Evolutionary conservation across 768 basidiomycete species (phyloP).

Genomic region (Sporobolomyces roseus): DNA sequence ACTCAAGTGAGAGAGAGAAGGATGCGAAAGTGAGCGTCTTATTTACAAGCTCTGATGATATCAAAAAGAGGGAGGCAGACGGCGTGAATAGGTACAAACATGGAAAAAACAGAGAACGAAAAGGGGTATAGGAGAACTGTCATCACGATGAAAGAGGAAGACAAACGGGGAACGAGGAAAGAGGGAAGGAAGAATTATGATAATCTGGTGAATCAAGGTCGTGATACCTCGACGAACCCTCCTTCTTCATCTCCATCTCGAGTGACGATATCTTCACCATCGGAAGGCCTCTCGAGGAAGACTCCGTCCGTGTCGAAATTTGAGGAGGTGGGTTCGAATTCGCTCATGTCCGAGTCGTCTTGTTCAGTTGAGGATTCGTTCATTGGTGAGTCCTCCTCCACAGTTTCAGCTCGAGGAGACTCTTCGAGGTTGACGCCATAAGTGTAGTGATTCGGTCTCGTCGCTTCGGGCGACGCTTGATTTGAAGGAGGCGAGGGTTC

Average conservation of each 20-base stretch:
- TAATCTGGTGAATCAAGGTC: neutral
- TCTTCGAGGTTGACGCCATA: conserved; percentile 1
- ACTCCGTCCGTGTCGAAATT: conserved; percentile 9
- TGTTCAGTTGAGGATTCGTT: too few species aligned
- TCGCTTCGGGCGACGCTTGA: neutral
- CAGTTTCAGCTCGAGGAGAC: neutral
- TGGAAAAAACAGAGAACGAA: neutral
- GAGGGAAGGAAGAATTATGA: neutral
- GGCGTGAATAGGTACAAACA: too few species aligned
- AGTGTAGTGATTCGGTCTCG: neutral
- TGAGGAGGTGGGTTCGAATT: neutral
- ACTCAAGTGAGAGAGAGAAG: too few species aligned
- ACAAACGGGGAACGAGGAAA: neutral
- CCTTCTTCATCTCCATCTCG: conserved; percentile 24
- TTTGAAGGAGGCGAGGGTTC: neutral
- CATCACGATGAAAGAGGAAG: neutral
- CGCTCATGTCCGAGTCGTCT: conserved; percentile 11
- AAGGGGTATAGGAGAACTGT: neutral
- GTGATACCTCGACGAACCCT: conserved; percentile 22
- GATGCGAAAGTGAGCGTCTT: too few species aligned
- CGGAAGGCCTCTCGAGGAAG: neutral
- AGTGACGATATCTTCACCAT: neutral
- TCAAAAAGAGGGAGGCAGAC: too few species aligned
- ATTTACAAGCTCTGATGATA: too few species aligned
- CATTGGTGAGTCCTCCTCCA: neutral